These are phyloP conservation scores for Eutypella sp. DNA, from an alignment of 2,329 filamentous ascomycete species.

Conservation along the genomic window DNA sequence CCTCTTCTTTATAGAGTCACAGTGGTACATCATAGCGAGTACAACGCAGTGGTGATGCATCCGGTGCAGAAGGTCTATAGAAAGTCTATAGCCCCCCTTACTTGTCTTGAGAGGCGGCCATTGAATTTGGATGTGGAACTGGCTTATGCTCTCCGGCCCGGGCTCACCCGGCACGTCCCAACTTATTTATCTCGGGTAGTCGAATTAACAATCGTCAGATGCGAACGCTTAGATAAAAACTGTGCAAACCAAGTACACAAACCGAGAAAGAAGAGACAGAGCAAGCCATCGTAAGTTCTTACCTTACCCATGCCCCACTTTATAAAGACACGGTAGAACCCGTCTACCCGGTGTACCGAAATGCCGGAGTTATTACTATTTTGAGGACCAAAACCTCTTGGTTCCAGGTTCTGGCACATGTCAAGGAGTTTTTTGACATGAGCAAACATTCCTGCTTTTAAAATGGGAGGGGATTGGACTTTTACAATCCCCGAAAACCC, in stretches of 20 bases:
- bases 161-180: too few species aligned
- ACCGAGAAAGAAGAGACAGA: conserved; percentile 46
- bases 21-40: too few species aligned
- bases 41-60: too few species aligned
- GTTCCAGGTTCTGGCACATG: not conserved
- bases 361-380: too few species aligned
- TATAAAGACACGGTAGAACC: not conserved
- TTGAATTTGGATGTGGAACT: too few species aligned
- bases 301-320: not conserved
- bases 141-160: too few species aligned
- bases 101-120: too few species aligned
- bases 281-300: conserved; percentile 43
- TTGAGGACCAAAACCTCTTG: not conserved
- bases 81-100: too few species aligned
- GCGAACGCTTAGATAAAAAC: conserved; percentile 42
- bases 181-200: too few species aligned
- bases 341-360: too few species aligned
- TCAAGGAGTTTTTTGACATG: not conserved
- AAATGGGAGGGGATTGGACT: not conserved
- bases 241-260: conserved; percentile 43
- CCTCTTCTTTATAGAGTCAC: too few species aligned
- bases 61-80: too few species aligned
- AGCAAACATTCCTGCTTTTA: not conserved
- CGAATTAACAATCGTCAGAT: conserved; percentile 27
- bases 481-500: not conserved